A percentile compares a stretch with the other conserved stretches of the same genome.
Evolutionary conservation across 2,329 filamentous ascomycete genomes (phyloP).

Genomic region (Alternaria sp.): DNA sequence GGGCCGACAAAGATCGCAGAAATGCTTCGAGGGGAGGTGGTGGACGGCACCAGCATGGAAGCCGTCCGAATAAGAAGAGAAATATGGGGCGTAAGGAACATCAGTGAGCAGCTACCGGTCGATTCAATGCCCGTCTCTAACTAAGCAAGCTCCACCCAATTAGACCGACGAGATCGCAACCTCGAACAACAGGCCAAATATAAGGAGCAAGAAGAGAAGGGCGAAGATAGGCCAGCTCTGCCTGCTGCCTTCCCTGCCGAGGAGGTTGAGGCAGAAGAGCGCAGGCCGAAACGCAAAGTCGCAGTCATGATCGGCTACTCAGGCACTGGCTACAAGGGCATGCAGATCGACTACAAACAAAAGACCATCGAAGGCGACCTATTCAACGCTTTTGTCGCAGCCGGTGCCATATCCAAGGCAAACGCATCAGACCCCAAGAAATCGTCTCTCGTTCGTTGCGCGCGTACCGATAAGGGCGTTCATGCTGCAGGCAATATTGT

Average conservation of each 20-base stretch:
- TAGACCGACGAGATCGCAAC: constrained; percentile 59
- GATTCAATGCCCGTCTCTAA: constrained; percentile 42
- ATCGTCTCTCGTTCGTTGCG: constrained; percentile 90
- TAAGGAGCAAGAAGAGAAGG: constrained; percentile 49
- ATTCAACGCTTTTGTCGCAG: constrained; percentile 88
- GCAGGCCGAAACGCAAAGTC: constrained; percentile 93
- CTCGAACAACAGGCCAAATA: constrained; percentile 51
- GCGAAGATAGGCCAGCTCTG: constrained; percentile 58
- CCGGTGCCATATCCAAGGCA: constrained; percentile 93
- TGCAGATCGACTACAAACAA: constrained; percentile 81
- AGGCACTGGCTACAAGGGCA: constrained; percentile 94
- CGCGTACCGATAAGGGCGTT: constrained; percentile 95
- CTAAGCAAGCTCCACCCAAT: constrained; percentile 55
- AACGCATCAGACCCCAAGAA: constrained; percentile 98
- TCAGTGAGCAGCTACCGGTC: constrained; percentile 59
- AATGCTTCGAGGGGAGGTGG: constrained; percentile 43
- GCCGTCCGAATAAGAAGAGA: constrained; percentile 64
- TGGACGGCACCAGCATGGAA: constrained; percentile 47
- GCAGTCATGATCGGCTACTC: constrained; percentile 96
- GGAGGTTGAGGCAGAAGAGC: constrained; percentile 86
- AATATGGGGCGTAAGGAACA: constrained; percentile 73
- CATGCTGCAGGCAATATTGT: constrained; percentile 96
- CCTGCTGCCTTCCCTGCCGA: constrained; percentile 72
- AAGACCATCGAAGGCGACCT: constrained; percentile 97
- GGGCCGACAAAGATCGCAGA: constrained; percentile 35